A percentile compares a stretch with the other conserved stretches of the same genome.
Evolutionary conservation across 352 stramenopile genomes (phyloP).

Genomic region (Phytophthora sp.): DNA sequence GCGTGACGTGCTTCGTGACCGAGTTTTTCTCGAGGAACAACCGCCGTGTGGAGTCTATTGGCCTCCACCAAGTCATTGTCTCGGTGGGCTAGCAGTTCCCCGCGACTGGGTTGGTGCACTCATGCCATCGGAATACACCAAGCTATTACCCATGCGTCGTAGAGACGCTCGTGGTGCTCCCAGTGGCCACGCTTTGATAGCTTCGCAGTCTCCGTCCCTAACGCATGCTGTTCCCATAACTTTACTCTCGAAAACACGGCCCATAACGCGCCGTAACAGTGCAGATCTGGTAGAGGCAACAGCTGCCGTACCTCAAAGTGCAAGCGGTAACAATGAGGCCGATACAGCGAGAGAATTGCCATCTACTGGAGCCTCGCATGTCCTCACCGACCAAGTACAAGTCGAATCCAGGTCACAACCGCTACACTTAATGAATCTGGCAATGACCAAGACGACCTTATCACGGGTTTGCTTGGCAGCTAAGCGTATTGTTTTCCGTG

Average conservation of each 20-base stretch:
- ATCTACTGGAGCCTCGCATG: not conserved
- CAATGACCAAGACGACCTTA: conserved; percentile 31
- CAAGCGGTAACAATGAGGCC: conserved; percentile 4
- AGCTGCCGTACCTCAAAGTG: too few species aligned
- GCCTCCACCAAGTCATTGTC: conserved; percentile 55
- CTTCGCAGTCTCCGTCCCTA: not conserved
- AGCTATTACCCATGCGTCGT: conserved; percentile 50
- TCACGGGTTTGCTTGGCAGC: conserved; percentile 34
- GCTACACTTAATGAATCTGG: conserved; percentile 3
- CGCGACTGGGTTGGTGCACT: conserved; percentile 72
- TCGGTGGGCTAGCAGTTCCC: conserved; percentile 52
- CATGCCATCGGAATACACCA: conserved; percentile 76
- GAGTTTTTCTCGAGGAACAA: conserved; percentile 64
- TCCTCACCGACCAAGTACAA: conserved; percentile 6
- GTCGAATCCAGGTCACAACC: conserved; percentile 9
- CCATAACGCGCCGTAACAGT: conserved; percentile 1
- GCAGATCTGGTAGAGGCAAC: conserved; percentile 3
- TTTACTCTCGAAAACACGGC: too few species aligned
- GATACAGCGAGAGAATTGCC: conserved; percentile 6
- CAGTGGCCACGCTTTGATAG: not conserved
- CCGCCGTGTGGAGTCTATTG: conserved; percentile 58
- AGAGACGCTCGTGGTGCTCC: conserved; percentile 1
- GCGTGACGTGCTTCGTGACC: conserved; percentile 54
- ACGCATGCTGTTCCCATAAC: not conserved
- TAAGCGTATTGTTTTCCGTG: conserved; percentile 52